Evolutionary conservation across 1,139 yeast species (phyloP), one percentile per base, ranked within the genome.

Genomic region (Kodamaea derodonti): DNA sequence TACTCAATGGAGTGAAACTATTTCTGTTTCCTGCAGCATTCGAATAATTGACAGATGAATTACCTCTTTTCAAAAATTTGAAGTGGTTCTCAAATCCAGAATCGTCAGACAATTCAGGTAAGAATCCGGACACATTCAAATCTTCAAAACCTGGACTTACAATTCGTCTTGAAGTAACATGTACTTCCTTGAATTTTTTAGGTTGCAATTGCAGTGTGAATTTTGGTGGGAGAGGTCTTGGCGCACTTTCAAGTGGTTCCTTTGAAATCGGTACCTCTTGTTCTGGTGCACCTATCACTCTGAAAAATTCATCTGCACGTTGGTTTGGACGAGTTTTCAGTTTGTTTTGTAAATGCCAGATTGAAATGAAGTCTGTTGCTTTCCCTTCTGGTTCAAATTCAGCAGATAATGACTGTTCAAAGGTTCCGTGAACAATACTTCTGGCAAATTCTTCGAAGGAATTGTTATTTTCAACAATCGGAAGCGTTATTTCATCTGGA

Each of bases 61-160:
- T 49, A 8, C 48, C 52, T 14, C 44, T 48, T 23, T 47, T 49
- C 30, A 60, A 45, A 34, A 59, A 52, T 29, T 52, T 56, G 47
- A 71, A 65, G 35, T 64, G 67, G 35, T 53, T 54, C 27, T 59
- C 72, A 43, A 71, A 65, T 1, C 72, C 75, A n/a, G 75, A 69
- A 42, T 68, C 75, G 31, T 65, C 65, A 0, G 75, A 67, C 29
- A 70, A 41, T 40, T 71, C 75, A 3, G 76, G 75, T 38, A 70
- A 58, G 38, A 65, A 68, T 8, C 59, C 66, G 2, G 70, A 57
- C 1, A 64, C 63, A 25, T 67, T 52, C 24, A 65, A 50, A 34
- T 66, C 70, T 27, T 65, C 69, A 41, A 47, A 56, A 4, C 56
- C 62, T 15, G 70, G 65, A 45, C 64, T 65, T 9, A 69, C 69